A percentile compares a stretch with the other conserved stretches of the same genome.
Evolutionary conservation across 495 filamentous ascomycete genomes (phyloP).

Genomic region (Lasiosphaeriaceae sp.): DNA sequence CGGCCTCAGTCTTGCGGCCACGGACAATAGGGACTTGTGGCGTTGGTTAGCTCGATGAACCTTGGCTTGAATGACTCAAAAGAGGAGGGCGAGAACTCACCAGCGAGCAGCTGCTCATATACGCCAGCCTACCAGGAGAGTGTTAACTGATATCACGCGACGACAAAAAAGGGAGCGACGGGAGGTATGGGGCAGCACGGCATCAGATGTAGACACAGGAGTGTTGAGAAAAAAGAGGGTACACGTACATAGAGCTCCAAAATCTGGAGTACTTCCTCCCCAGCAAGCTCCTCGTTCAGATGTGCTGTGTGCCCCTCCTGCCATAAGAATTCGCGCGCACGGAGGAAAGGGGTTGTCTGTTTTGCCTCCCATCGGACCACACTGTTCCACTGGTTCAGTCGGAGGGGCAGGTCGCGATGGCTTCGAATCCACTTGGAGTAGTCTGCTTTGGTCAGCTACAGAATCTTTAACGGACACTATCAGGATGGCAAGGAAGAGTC

Average conservation of each 20-base stretch:
- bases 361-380: constrained; percentile 89
- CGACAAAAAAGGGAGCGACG: too few species aligned
- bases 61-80: too few species aligned
- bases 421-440: constrained; percentile 95
- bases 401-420: constrained; percentile 88
- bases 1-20: constrained; percentile 85
- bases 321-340: constrained; percentile 94
- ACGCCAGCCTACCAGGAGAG: too few species aligned
- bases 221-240: too few species aligned
- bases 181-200: too few species aligned
- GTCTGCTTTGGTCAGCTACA: constrained; percentile 60
- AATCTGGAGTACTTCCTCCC: constrained; percentile 82
- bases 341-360: constrained; percentile 90
- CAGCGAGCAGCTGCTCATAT: constrained; percentile 90
- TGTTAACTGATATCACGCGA: too few species aligned
- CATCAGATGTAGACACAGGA: too few species aligned
- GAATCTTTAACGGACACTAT: neutral
- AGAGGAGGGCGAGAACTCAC: too few species aligned
- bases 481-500: neutral
- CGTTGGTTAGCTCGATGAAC: too few species aligned
- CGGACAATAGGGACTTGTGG: constrained; percentile 89
- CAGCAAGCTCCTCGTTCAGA: constrained; percentile 70
- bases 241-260: constrained; percentile 85
- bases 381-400: constrained; percentile 59
- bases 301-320: constrained; percentile 98